Evolutionary conservation across 495 filamentous ascomycete species (phyloP).

Genomic region (Pseudomonodictys pantanalensis): DNA sequence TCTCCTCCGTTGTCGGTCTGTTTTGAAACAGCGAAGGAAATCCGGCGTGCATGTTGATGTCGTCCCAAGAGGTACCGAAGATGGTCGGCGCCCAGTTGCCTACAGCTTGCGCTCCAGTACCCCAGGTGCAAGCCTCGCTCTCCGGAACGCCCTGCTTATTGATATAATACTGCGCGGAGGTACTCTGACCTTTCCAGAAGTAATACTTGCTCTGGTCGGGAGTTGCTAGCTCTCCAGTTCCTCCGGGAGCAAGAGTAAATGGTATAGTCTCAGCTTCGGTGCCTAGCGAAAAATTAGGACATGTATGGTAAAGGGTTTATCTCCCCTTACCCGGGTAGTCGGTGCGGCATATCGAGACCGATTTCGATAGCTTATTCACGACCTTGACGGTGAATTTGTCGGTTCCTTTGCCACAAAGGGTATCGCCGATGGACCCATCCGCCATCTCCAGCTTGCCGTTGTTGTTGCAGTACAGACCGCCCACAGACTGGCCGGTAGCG

Average conservation of each 20-base stretch:
- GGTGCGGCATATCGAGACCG: constrained; percentile 83
- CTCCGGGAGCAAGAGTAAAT: constrained; percentile 56
- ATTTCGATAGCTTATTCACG: constrained; percentile 63
- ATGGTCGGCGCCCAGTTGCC: constrained; percentile 93
- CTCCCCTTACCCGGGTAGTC: constrained; percentile 93
- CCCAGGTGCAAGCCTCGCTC: constrained; percentile 77
- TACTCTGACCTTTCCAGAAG: constrained; percentile 66
- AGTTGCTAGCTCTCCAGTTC: constrained; percentile 62
- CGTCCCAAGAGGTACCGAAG: constrained; percentile 68
- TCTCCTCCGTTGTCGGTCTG: constrained; percentile 56
- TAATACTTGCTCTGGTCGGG: constrained; percentile 70
- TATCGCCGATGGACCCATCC: constrained; percentile 58
- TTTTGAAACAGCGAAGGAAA: constrained; percentile 80
- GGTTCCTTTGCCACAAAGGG: constrained; percentile 73
- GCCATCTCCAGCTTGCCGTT: constrained; percentile 76
- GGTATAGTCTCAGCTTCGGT: constrained; percentile 82
- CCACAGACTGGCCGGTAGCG: constrained; percentile 76
- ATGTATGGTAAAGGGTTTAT: no score
- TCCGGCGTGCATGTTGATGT: constrained; percentile 54
- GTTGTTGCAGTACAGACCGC: constrained; percentile 76
- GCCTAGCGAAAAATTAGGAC: constrained; percentile 47
- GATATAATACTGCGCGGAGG: constrained; percentile 95
- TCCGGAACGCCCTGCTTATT: constrained; percentile 70
- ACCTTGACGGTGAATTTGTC: constrained; percentile 60
- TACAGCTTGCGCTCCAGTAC: constrained; percentile 50